Conservation (phyloP, 2,329 filamentous ascomycete genomes). For the Sordariomycetes sp. region DNA sequence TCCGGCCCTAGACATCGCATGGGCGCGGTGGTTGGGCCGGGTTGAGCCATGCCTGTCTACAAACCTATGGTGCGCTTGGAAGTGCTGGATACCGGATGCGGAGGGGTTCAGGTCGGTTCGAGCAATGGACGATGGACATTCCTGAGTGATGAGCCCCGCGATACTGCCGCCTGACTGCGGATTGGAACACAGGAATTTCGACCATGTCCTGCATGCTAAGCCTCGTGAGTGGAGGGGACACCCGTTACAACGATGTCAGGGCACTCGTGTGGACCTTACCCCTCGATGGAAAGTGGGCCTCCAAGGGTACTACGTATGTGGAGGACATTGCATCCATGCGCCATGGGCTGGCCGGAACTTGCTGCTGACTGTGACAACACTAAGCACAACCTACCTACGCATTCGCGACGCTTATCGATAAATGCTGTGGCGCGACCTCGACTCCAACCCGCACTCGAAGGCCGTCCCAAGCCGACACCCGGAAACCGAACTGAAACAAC, state of each 20-base stretch:
- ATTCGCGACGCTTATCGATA: neutral
- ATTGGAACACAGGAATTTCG: neutral
- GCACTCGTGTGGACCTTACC: neutral
- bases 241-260: neutral
- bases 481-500: neutral
- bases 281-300: neutral
- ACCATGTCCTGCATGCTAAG: neutral
- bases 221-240: neutral
- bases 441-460: neutral
- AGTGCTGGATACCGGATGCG: neutral
- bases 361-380: neutral
- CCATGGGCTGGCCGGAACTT: neutral
- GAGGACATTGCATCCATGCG: neutral
- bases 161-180: neutral
- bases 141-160: neutral
- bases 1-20: slow-evolving; percentile 63
- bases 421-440: neutral
- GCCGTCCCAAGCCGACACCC: neutral
- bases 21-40: slow-evolving; percentile 11
- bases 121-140: neutral
- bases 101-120: neutral
- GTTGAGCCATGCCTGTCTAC: neutral
- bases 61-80: neutral
- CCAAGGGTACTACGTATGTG: neutral
- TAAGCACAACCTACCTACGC: neutral